Conservation (phyloP, 345 rosid genomes). For the Salix caprea region DNA sequence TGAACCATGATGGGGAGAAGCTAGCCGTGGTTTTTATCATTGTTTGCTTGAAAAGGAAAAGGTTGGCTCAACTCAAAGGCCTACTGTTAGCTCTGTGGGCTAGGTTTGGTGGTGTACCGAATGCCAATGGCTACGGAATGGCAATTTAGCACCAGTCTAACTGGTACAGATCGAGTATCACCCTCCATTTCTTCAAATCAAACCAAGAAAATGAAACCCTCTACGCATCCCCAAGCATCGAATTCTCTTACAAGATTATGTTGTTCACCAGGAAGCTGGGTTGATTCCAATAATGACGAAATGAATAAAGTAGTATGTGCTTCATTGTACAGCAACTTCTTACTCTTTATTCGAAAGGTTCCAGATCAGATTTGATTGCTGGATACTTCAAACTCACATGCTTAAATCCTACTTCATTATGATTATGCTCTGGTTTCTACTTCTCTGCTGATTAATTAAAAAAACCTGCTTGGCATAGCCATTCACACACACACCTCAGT, state of each 20-base stretch:
- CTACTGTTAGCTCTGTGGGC: background rate
- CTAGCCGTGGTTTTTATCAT: background rate
- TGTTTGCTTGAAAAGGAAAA: background rate
- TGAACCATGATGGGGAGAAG: background rate
- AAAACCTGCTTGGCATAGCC: background rate
- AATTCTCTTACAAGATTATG: background rate
- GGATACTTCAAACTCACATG: background rate
- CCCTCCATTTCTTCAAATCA: background rate
- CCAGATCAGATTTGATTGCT: background rate
- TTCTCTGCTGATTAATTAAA: background rate
- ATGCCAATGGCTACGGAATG: no score
- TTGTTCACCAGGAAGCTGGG: background rate
- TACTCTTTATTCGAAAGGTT: background rate
- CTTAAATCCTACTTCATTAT: background rate
- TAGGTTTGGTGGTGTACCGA: background rate
- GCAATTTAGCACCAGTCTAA: background rate
- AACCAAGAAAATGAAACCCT: background rate
- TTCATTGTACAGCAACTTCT: background rate
- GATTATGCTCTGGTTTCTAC: background rate
- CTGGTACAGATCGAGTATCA: background rate
- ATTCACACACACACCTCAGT: background rate
- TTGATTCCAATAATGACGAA: background rate
- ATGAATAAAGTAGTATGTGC: background rate
- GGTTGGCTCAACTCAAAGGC: background rate
- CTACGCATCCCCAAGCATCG: background rate